Evolutionary conservation across 2,329 filamentous ascomycete genomes (phyloP), one percentile per base, ranked within the genome.

Genomic region (Fusarium hostae): DNA sequence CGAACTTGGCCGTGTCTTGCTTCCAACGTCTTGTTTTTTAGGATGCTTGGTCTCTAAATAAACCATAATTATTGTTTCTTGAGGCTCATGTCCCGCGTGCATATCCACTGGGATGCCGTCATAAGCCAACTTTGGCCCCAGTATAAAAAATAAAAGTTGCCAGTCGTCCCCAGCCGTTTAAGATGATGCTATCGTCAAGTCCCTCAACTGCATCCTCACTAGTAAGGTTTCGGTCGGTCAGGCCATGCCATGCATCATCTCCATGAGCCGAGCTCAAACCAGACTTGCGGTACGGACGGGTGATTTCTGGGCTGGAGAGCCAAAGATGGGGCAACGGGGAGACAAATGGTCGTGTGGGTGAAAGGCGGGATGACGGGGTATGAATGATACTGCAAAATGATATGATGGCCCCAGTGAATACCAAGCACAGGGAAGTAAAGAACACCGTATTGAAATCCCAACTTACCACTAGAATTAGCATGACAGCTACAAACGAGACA

Each of bases 391-490:
- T 30, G 57, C 45, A 51, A 37, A 59, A 70, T 63, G 68, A 65
- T 45, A 60, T 73, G 72, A 72, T 68, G 48, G 58, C 24, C 55
- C 58, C 56, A 64, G 48, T 57, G 41, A 43, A 55, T 39, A 34
- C 34, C 67, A 63, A 59, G 62, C 32, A 47, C 67, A 51, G 37
- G 41, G 50, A 62, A 50, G 47, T 24, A 44, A 32, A 35, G 41
- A 59, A 62, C 22, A 37, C 62, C 22, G 39, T 34, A 55, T 26
- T 39, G 54, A 55, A 59, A 73, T 44, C 54, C 28, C 35, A 63
- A 76, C 75, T 76, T 59, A 76, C 75, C 69, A 76, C 59, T 61
- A 73, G 59, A 61, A 74, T 59, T 44, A 71, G 41, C 63, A 66
- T 50, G 30, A 75, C 50, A 47, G 43, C 68, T 65, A 66, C 39